Evolutionary conservation across 2,329 filamentous ascomycete species (phyloP).

Genomic region (Nectriaceae sp.): DNA sequence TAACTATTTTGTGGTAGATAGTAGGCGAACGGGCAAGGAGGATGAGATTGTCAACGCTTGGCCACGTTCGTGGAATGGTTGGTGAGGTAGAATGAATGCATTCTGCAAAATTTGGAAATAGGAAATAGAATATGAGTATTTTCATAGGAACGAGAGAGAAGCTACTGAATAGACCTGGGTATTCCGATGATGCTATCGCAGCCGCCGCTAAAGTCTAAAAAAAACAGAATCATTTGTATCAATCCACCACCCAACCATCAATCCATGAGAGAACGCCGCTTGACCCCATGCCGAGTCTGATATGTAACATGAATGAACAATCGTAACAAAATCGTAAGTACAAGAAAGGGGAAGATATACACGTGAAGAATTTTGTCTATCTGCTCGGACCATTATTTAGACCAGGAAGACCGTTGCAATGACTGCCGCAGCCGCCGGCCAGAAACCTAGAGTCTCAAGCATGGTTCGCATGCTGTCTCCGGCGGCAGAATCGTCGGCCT

Average conservation of each 20-base stretch:
- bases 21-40: conserved; percentile 52
- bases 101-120: too few relatives aligned
- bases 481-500: conserved; percentile 39
- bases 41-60: conserved; percentile 72
- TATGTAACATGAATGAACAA: conserved; percentile 2
- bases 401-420: conserved; percentile 45
- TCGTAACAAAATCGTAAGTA: conserved; percentile 15
- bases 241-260: not conserved
- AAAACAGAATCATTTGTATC: not conserved
- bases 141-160: not conserved
- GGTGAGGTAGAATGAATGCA: too few relatives aligned
- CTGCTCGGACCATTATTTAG: too few relatives aligned
- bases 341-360: conserved; percentile 12
- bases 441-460: conserved; percentile 47
- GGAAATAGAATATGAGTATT: not conserved
- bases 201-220: not conserved
- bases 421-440: conserved; percentile 50
- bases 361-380: not conserved
- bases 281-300: not conserved
- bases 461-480: conserved; percentile 34
- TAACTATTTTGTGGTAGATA: conserved; percentile 73
- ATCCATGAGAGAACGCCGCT: conserved; percentile 4
- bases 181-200: not conserved
- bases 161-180: not conserved
- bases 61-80: conserved; percentile 69